Base-by-base conservation (phyloP, 176 grass and related monocot genomes). In the Oryza glumipatula region DNA sequence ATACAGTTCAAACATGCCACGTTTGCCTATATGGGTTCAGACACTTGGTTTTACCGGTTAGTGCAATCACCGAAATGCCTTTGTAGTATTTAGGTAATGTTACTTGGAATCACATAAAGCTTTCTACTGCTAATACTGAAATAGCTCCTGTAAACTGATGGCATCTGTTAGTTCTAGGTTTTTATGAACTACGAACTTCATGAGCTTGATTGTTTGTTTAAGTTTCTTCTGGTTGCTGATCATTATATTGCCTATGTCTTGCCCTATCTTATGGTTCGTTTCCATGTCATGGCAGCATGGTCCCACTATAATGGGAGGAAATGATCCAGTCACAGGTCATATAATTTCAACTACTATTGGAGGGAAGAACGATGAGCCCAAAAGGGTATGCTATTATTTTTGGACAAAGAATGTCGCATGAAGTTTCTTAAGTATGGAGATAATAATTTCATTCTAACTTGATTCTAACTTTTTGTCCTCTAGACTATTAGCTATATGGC, bases 401-500 rank as follows among this genome's bases (percentile, higher is more conserved):
- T 24, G 12, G 14, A 71, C 14, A 77, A 77, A 48, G 38, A 49
- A 78, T 36, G 35, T 5, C 4, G 1, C 17, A 8, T 46, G 11
- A 23, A 48, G 0, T 63, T 85, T 11, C 49, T 35, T 7, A 71
- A 48, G 44, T 52, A 79, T 72, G 51, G 32, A 46, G 14, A 72
- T 13, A 15, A 51, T 47, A 65, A 51, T 49, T 69, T 14, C 16
- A 26, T 76, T 68, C 69, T 76, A 69, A 84, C 82, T 75, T 89
- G 38, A 17, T 28, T 43, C 49, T 19, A 36, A 17, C 77, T 76
- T 72, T 72, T 51, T 87, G 80, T 19, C 23, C 38, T 77, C 13
- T 52, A 91, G 92, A 92, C 87, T 13, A 94, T 94, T 67, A 94
- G 92, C 85, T 94, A 94, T 70, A 94, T 94, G 92, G 89, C 92